These are phyloP conservation scores for Pseudopyrenochaeta lycopersici DNA, from an alignment of 2,329 filamentous ascomycete species.

Conservation along the genomic window DNA sequence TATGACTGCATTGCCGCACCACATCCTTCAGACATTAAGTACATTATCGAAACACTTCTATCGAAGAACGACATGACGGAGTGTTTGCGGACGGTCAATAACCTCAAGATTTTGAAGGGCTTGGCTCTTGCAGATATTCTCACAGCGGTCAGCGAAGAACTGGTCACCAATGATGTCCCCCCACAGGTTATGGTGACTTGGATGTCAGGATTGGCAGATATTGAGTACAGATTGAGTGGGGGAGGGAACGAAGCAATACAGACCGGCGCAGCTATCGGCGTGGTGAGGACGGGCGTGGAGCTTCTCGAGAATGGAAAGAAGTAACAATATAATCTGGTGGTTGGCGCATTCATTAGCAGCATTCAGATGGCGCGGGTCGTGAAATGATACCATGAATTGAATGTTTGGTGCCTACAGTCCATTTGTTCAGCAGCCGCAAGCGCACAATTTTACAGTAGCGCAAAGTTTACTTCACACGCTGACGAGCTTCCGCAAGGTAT, in stretches of 20 bases:
- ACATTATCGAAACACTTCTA: slow-evolving; percentile 85
- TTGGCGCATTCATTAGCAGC: background rate
- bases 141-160: slow-evolving; percentile 82
- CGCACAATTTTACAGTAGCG: too few species aligned
- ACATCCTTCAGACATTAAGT: slow-evolving; percentile 84
- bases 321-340: slow-evolving; percentile 3
- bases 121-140: slow-evolving; percentile 94
- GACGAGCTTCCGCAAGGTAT: too few species aligned
- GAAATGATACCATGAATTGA: slow-evolving; percentile 16
- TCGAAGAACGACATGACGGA: slow-evolving; percentile 87
- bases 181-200: slow-evolving; percentile 88
- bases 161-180: slow-evolving; percentile 83
- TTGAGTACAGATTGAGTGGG: slow-evolving; percentile 89
- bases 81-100: slow-evolving; percentile 86
- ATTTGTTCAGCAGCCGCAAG: too few species aligned
- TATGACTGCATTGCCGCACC: slow-evolving; percentile 98
- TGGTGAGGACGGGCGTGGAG: slow-evolving; percentile 86
- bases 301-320: slow-evolving; percentile 56
- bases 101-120: slow-evolving; percentile 84
- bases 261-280: slow-evolving; percentile 90
- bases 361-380: background rate
- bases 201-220: slow-evolving; percentile 89
- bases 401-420: background rate
- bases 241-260: slow-evolving; percentile 89
- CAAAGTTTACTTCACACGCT: too few species aligned